Evolutionary conservation across 768 basidiomycete genomes (phyloP).

Genomic region (Cystobasidiopsis lactophilus): DNA sequence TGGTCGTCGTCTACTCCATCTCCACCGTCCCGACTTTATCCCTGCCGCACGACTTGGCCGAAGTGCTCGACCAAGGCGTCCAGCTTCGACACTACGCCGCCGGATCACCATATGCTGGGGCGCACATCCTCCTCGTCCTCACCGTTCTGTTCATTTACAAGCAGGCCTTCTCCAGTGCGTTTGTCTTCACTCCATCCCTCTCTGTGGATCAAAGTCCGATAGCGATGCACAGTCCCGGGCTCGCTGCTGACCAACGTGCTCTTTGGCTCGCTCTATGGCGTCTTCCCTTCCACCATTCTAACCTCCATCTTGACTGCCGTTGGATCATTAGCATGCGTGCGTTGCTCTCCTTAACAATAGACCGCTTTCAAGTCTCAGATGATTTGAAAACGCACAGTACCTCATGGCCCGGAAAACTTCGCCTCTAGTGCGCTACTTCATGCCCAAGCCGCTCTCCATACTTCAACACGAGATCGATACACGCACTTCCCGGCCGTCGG

Average conservation of each 20-base stretch:
- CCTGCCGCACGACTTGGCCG: constrained; percentile 17
- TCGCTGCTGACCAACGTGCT: constrained; percentile 19
- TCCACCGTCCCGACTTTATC: constrained; percentile 15
- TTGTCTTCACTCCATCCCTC: background rate
- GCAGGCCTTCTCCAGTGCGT: constrained; percentile 17
- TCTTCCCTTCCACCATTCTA: background rate
- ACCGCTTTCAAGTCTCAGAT: too few relatives aligned
- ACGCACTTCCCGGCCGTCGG: constrained; percentile 3
- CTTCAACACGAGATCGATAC: background rate
- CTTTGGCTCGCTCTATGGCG: constrained; percentile 20
- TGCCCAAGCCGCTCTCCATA: constrained; percentile 15
- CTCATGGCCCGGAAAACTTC: constrained; percentile 16
- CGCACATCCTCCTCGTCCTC: constrained; percentile 18
- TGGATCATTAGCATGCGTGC: background rate
- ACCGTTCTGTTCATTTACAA: constrained; percentile 19
- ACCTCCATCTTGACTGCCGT: background rate
- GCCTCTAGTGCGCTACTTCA: constrained; percentile 19
- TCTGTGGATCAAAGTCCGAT: background rate
- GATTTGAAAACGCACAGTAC: too few relatives aligned
- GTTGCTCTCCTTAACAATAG: too few relatives aligned
- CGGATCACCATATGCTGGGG: constrained; percentile 11
- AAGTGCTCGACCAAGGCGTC: constrained; percentile 13
- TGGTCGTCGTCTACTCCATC: constrained; percentile 15
- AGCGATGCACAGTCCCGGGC: constrained; percentile 12
- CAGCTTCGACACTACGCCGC: constrained; percentile 14